These are phyloP conservation scores for Escallonia herrerae DNA, from an alignment of 129 eudicot genomes.

Conservation along the genomic window DNA sequence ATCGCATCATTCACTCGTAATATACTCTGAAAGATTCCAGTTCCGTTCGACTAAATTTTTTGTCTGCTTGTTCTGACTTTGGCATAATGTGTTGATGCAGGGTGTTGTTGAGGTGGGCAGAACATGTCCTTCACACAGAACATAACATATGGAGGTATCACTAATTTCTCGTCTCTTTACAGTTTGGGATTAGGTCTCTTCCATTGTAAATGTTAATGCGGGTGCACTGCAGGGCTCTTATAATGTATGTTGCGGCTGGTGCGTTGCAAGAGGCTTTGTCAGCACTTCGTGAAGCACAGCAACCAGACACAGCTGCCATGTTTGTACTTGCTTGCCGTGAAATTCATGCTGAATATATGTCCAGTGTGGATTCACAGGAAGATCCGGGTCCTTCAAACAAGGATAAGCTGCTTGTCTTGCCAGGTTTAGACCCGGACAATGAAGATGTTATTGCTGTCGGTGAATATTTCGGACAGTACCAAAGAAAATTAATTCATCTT, in stretches of 20 bases:
- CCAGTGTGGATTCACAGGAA: slow-evolving; percentile 47
- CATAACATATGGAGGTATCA: slow-evolving; percentile 94
- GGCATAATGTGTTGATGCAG: slow-evolving; percentile 27
- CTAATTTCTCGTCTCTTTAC: neutral
- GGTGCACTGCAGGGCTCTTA: slow-evolving; percentile 58
- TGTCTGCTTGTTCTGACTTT: neutral
- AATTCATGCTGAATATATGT: slow-evolving; percentile 52
- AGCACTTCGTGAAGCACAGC: slow-evolving; percentile 82
- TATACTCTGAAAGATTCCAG: too few relatives aligned
- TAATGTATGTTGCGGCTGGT: slow-evolving; percentile 87
- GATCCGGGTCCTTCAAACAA: slow-evolving; percentile 35
- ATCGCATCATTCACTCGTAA: too few relatives aligned
- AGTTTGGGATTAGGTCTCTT: neutral
- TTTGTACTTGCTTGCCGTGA: slow-evolving; percentile 74
- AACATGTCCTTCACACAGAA: slow-evolving; percentile 66
- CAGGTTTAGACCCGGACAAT: slow-evolving; percentile 56
- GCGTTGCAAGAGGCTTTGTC: slow-evolving; percentile 83
- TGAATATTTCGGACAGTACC: slow-evolving; percentile 78
- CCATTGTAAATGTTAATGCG: slow-evolving; percentile 2
- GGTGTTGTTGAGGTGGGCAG: slow-evolving; percentile 99
- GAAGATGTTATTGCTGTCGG: slow-evolving; percentile 71
- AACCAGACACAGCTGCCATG: slow-evolving; percentile 95
- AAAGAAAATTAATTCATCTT: slow-evolving; percentile 77
- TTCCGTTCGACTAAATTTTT: neutral
- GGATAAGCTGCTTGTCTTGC: slow-evolving; percentile 46